These are phyloP conservation scores for Podaxis carcinomalis DNA, from an alignment of 768 basidiomycete genomes.

Conservation along the genomic window DNA sequence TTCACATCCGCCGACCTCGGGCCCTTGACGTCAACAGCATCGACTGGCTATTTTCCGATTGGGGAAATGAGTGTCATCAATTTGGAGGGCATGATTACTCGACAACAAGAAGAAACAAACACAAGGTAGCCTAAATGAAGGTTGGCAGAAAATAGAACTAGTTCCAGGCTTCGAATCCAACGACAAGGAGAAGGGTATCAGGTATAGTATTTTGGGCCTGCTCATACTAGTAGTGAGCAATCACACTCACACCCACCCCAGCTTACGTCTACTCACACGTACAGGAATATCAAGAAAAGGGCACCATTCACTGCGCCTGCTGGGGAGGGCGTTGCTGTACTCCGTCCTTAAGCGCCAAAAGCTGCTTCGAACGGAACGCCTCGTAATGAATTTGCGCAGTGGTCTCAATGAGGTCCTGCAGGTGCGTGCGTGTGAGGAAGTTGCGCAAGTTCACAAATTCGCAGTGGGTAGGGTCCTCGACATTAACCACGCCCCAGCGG, in stretches of 20 bases:
- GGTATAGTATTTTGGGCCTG: conserved; percentile 6
- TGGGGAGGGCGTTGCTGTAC: conserved; percentile 64
- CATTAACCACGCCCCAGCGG: conserved; percentile 98
- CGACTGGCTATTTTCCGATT: neutral
- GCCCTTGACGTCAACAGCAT: neutral
- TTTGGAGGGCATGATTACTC: conserved; percentile 10
- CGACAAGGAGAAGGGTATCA: neutral
- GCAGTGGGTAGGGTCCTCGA: conserved; percentile 95
- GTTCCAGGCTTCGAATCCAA: conserved; percentile 5
- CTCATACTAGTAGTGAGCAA: neutral
- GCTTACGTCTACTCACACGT: neutral
- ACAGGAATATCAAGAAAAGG: neutral
- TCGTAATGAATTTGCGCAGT: conserved; percentile 99
- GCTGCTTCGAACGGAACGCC: conserved; percentile 98
- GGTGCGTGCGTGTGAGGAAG: conserved; percentile 95
- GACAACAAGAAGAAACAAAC: conserved; percentile 6
- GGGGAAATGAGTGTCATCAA: conserved; percentile 1
- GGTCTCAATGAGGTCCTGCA: conserved; percentile 98
- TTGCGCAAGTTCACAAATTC: conserved; percentile 97
- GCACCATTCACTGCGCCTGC: conserved; percentile 21
- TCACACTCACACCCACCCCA: neutral
- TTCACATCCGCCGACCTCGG: neutral
- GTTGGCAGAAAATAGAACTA: conserved; percentile 2
- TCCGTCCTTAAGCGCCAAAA: conserved; percentile 94
- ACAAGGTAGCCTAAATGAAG: conserved; percentile 5